Evolutionary conservation across 129 eudicot species (phyloP).

Genomic region (Centella asiatica): DNA sequence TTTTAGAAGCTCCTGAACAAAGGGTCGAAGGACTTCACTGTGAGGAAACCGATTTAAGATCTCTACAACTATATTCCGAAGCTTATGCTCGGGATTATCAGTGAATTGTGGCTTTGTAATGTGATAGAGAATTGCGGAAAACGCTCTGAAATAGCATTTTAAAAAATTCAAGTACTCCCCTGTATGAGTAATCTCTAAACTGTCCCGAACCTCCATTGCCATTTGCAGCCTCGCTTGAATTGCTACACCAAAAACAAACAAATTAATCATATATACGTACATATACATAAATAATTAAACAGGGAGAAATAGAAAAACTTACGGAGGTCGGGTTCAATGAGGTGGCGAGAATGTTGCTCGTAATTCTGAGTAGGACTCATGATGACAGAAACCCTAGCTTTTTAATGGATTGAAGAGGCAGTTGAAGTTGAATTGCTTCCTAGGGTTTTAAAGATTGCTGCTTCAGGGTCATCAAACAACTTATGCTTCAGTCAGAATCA

Average conservation of each 20-base stretch:
- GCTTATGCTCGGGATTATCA: slow-evolving; percentile 81
- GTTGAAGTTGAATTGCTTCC: background rate
- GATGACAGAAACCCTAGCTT: slow-evolving; percentile 30
- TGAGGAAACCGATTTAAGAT: slow-evolving; percentile 89
- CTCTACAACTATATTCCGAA: slow-evolving; percentile 72
- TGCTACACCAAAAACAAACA: slow-evolving; percentile 35
- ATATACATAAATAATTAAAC: background rate
- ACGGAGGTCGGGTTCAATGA: slow-evolving; percentile 80
- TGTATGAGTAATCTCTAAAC: slow-evolving; percentile 91
- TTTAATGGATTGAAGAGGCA: background rate
- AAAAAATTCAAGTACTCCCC: slow-evolving; percentile 93
- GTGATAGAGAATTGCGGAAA: slow-evolving; percentile 57
- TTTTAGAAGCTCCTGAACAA: slow-evolving; percentile 82
- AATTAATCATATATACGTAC: background rate
- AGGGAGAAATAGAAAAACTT: slow-evolving; percentile 14
- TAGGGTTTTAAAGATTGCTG: background rate
- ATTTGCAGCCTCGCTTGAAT: slow-evolving; percentile 73
- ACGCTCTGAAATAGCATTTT: slow-evolving; percentile 79
- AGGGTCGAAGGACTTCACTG: slow-evolving; percentile 84
- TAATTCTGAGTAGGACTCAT: slow-evolving; percentile 96
- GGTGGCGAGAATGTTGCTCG: slow-evolving; percentile 91
- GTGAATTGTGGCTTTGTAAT: slow-evolving; percentile 81
- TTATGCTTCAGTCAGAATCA: too few relatives aligned
- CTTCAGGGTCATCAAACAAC: too few relatives aligned
- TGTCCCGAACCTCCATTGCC: slow-evolving; percentile 99